These are phyloP conservation scores for Aphanocladium album DNA, from an alignment of 2,329 filamentous ascomycete species.

Conservation along the genomic window DNA sequence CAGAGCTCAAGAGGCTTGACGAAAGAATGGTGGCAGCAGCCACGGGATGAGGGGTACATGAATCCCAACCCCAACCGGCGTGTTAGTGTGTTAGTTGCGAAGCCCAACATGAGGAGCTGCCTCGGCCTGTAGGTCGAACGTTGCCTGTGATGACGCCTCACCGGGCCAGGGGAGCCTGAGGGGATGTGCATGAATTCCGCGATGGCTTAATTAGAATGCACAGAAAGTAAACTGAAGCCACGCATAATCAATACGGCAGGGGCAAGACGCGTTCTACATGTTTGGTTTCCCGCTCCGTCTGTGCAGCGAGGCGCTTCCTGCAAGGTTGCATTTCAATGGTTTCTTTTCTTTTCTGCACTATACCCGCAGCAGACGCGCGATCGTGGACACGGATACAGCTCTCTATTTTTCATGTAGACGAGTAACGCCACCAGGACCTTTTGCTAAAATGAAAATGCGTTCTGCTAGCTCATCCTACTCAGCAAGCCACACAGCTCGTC, in stretches of 20 bases:
- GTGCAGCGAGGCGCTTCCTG: conserved; percentile 1
- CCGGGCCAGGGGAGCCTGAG: not conserved
- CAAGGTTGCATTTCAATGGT: conserved; percentile 5
- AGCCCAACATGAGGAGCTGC: not conserved
- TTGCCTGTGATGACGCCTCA: not conserved
- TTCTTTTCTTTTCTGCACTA: not conserved
- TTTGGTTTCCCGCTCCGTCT: not conserved
- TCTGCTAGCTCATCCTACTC: not conserved
- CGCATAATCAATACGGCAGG: not conserved
- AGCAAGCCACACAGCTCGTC: conserved; percentile 7
- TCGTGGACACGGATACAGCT: not conserved
- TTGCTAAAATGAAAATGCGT: not conserved
- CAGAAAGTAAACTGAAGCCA: not conserved
- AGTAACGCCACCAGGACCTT: conserved; percentile 1
- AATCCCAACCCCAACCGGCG: not conserved
- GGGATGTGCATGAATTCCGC: not conserved
- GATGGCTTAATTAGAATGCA: not conserved
- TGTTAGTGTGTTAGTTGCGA: not conserved
- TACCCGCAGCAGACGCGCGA: conserved; percentile 10
- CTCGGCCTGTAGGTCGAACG: not conserved
- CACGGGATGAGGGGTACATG: not conserved
- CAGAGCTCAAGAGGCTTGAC: not conserved
- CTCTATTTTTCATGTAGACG: not conserved
- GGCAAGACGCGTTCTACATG: not conserved
- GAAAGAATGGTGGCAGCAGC: not conserved